Evolutionary conservation across 2,329 filamentous ascomycete genomes (phyloP), one percentile per base, ranked within the genome.

Genomic region (Beauveria varroae): DNA sequence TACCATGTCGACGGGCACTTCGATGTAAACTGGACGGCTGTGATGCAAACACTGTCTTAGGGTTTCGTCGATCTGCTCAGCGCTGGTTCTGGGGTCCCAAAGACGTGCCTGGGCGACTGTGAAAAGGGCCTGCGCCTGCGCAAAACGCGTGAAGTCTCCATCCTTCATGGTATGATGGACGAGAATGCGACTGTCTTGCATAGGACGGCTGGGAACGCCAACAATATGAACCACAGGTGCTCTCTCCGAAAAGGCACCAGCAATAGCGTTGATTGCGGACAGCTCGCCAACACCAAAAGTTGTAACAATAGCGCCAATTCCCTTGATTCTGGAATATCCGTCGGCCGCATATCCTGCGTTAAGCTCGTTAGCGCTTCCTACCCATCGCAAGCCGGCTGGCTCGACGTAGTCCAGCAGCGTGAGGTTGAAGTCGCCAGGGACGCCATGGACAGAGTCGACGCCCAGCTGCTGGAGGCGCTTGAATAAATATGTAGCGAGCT

Each of bases 401-500:
- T 72, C 67, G 60, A 77, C 67, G 40, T 74, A 68, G 64, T 77
- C 75, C 5, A 77, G 68, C 24, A 74, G 62, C 0, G 65, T 68
- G 14, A 76, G 72, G 47, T 76, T 76, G 66, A 70, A 77, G 65
- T 76, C 75, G 54, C 76, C 76, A 1, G 77, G 77, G 1, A 83
- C 76, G 20, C 81, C 81, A 60, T 80, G 78, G 52, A 88, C 71
- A 10, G 83, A 83, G 28, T 77, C 74, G 34, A 87, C 77, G 41
- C 85, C 84, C 14, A 87, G 74, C 67, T 88, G 79, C 63, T 79
- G 73, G 16, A 88, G 75, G 51, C 86, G 76, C 40, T 74, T 78
- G 67, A 86, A 87, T 65, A 88, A 78, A 65, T 87, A 88, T 66
- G 85, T 79, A 50, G 82, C 81, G 56, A 86, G 78, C 62, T 83